Base-by-base conservation (phyloP, 371 early-diverging fungal genomes). In the Rhizopus arrhizus region DNA sequence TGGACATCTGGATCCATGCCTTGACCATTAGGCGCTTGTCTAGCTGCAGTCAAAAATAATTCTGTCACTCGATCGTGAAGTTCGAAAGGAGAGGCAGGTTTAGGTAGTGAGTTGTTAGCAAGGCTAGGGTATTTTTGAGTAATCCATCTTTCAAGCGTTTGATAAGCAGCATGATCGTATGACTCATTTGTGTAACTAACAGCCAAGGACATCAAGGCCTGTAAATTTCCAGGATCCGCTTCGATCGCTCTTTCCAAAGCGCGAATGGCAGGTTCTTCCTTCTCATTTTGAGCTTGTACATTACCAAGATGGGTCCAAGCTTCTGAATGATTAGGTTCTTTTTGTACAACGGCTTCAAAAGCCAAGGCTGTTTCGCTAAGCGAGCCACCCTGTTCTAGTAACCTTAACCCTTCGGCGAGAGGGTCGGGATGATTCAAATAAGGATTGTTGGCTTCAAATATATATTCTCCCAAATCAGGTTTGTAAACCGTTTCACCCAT, bases 151-250 rank as follows among this genome's bases (percentile, higher is more conserved):
- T 81, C 75, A 33, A 81, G 59, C 3, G 74, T 78, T 46, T 72
- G 72, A 49, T 81, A 81, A 9, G 81, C 78, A n/a, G 81, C 81
- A 61, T 81, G 81, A 52, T 81, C 81, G 50, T 81, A 81, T 0
- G 81, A 81, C 57, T 99, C 97, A 69, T 99, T 99, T 22, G 95
- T 94, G 72, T 96, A 97, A 7, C 93, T 92, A 22, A 97, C 97
- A 4, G 98, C 90, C 48, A 98, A 77, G 2, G 91, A 93, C 81
- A 92, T 85, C 67, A 87, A 80, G 12, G 88, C 88, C 41, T 88
- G 78, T 54, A 88, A 65, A 49, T 88, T 83, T 12, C 64, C 68
- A 10, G 90, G 83, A 66, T 93, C 84, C 7, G 81, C 66, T 36
- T 82, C 78, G 22, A 90, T 81, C 9, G 91, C 86, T 50, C 78